Conservation (phyloP, 1,139 yeast genomes). For the Pichia kudriavzevii region DNA sequence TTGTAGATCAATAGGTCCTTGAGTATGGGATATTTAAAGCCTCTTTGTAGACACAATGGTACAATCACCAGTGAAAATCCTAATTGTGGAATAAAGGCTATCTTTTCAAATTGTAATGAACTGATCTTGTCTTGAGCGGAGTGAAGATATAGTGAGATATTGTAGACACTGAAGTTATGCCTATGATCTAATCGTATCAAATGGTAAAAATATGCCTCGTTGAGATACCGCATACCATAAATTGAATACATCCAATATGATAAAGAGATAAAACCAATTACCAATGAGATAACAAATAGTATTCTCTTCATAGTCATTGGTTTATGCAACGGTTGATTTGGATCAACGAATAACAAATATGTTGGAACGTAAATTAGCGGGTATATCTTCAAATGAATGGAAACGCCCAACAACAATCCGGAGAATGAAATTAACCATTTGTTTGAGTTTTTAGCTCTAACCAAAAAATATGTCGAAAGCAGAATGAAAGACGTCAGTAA, state of each 20-base stretch:
- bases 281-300: slow-evolving; percentile 35
- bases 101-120: slow-evolving; percentile 31
- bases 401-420: slow-evolving; percentile 64
- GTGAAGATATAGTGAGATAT: slow-evolving; percentile 61
- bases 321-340: slow-evolving; percentile 28
- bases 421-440: slow-evolving; percentile 35
- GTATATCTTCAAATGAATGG: slow-evolving; percentile 86
- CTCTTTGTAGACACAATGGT: slow-evolving; percentile 40
- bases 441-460: slow-evolving; percentile 1
- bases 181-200: slow-evolving; percentile 81
- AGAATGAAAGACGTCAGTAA: slow-evolving; percentile 72
- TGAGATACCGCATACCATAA: slow-evolving; percentile 72
- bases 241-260: slow-evolving; percentile 53
- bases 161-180: slow-evolving; percentile 88
- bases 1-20: slow-evolving; percentile 34
- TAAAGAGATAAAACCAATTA: slow-evolving; percentile 38
- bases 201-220: slow-evolving; percentile 79
- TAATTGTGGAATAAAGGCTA: slow-evolving; percentile 82
- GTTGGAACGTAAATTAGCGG: slow-evolving; percentile 79
- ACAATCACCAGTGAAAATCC: slow-evolving; percentile 48
- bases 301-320: slow-evolving; percentile 41
- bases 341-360: slow-evolving; percentile 30
- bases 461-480: slow-evolving; percentile 43
- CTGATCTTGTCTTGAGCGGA: slow-evolving; percentile 32
- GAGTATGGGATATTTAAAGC: slow-evolving; percentile 31